Conservation (phyloP, 2,329 filamentous ascomycete genomes). For the Cladosporium phlei region DNA sequence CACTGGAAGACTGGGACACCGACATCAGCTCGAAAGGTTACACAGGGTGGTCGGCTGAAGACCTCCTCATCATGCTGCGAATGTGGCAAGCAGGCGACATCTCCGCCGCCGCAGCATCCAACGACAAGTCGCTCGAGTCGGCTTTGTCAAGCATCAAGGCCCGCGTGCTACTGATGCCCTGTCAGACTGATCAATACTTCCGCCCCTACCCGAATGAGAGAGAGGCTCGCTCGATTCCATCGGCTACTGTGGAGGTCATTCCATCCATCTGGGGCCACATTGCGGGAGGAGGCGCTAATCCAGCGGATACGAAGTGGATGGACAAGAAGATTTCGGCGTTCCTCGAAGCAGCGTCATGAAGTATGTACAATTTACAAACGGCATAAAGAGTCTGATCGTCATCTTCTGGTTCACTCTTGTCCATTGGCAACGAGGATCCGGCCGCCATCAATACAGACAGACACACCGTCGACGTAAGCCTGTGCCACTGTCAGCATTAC, state of each 20-base stretch:
- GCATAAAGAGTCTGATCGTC: too few species aligned
- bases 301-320: not conserved
- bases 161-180: slow-evolving; percentile 37
- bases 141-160: slow-evolving; percentile 36
- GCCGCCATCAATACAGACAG: slow-evolving; percentile 39
- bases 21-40: slow-evolving; percentile 3
- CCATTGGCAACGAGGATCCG: slow-evolving; percentile 38
- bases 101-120: slow-evolving; percentile 27
- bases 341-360: not conserved
- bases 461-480: slow-evolving; percentile 40
- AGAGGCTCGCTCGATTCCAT: slow-evolving; percentile 33
- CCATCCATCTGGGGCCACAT: slow-evolving; percentile 40
- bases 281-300: slow-evolving; percentile 32
- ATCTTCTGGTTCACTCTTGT: slow-evolving; percentile 14
- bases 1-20: slow-evolving; percentile 30
- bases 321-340: not conserved
- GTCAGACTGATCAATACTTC: slow-evolving; percentile 39
- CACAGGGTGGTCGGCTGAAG: slow-evolving; percentile 29
- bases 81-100: slow-evolving; percentile 43
- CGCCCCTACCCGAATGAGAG: slow-evolving; percentile 35
- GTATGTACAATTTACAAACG: too few species aligned
- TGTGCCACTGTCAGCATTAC: slow-evolving; percentile 16
- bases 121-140: slow-evolving; percentile 29
- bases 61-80: slow-evolving; percentile 34
- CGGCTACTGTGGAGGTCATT: slow-evolving; percentile 31